Conservation (phyloP, 2,329 filamentous ascomycete genomes). For the Arthroderma uncinatum region DNA sequence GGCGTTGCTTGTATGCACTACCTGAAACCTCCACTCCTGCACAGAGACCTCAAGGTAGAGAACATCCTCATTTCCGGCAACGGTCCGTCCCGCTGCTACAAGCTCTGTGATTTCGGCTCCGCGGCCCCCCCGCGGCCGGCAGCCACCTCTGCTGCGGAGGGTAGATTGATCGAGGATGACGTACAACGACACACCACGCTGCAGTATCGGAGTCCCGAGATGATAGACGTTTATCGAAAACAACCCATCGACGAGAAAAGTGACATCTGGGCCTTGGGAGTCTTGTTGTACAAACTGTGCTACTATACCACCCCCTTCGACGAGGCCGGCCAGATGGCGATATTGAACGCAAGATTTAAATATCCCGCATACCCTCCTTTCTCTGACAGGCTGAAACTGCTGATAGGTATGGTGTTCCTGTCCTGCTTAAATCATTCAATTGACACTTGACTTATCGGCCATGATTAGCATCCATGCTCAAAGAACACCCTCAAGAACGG, state of each 20-base stretch:
- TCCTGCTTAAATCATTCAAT: constrained; percentile 7
- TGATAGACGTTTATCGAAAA: constrained; percentile 96
- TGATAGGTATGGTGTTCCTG: constrained; percentile 59
- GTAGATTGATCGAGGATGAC: constrained; percentile 87
- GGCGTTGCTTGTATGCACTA: constrained; percentile 99
- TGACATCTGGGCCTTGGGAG: constrained; percentile 94
- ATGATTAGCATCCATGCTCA: constrained; percentile 67
- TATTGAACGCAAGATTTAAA: constrained; percentile 88
- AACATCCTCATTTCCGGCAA: constrained; percentile 79
- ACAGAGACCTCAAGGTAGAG: constrained; percentile 94
- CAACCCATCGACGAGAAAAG: constrained; percentile 97
- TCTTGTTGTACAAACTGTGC: constrained; percentile 92
- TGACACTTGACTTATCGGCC: constrained; percentile 6
- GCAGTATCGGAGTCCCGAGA: constrained; percentile 95
- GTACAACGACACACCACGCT: constrained; percentile 94
- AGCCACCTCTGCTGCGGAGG: constrained; percentile 76
- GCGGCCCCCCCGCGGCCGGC: constrained; percentile 73
- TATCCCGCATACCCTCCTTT: constrained; percentile 82
- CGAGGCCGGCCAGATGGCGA: constrained; percentile 93
- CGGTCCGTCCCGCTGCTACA: constrained; percentile 64
- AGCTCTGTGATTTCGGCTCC: constrained; percentile 96
- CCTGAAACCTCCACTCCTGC: constrained; percentile 80
- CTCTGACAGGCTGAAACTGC: constrained; percentile 74
- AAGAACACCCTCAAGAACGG: constrained; percentile 64
- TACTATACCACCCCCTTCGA: constrained; percentile 99